Base-by-base conservation (phyloP, 2,329 filamentous ascomycete species). In the Pseudocercospora vitis region DNA sequence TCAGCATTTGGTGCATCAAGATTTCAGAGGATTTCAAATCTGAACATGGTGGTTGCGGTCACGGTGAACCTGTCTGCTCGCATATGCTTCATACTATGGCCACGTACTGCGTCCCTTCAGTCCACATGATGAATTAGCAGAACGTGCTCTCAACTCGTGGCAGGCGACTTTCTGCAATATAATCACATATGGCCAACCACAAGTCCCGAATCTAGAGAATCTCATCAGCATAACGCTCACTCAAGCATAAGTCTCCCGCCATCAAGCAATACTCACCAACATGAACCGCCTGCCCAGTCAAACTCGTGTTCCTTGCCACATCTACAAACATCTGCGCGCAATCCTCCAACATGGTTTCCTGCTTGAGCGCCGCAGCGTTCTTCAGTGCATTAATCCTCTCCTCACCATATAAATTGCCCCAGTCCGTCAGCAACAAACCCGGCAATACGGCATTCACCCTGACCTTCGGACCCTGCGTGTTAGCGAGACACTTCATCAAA, bases 341-440 rank as follows among this genome's bases (percentile, higher is more conserved):
- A 60, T 83, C 80, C 7, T 77, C 72, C 35, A 81, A 61, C 56
- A 75, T 75, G 21, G 76, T 78, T 70, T 75, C 77, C 61, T 76
- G 77, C 70, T 87, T 83, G 31, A 91, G 73, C 50, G 76, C 78
- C 1, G 84, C 81, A 39, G 71, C 76, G n/a, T 83, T 71, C 53
- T 76, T 79, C 59, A 81, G 73, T 1, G 59, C 69, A 50, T 82
- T 71, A 42, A 86, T 79, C 56, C 72, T 73, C 61, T 88, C 85
- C 2, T 77, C 70, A 0, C 78, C 72, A 68, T 63, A 69, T 21
- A 55, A 46, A 45, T 63, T 64, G 1, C 67, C 80, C 86, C 86
- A 89, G 67, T 88, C 85, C 1, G 85, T 88, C 65, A 86, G 72
- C 61, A 88, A 66, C 62, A 87, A 71, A 1, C 84, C 84, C 0